A percentile compares a stretch with the other conserved stretches of the same genome.
Evolutionary conservation across 2,329 filamentous ascomycete genomes (phyloP).

Genomic region (Fusarium austroafricanum): DNA sequence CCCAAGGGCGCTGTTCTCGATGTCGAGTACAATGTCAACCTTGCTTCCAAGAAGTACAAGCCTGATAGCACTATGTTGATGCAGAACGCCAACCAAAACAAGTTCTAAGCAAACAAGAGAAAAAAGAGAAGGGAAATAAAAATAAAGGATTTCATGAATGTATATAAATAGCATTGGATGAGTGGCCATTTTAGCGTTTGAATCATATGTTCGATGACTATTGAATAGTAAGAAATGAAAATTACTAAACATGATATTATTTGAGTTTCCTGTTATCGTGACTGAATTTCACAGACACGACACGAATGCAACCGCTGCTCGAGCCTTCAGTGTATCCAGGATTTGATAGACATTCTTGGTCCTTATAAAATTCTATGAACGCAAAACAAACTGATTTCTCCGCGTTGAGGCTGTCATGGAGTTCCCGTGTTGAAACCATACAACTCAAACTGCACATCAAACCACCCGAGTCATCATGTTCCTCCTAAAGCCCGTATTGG

Average conservation of each 20-base stretch:
- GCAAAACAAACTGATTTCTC: slow-evolving; percentile 1
- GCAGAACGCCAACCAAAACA: slow-evolving; percentile 47
- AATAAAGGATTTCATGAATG: not conserved
- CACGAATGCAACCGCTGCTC: no score
- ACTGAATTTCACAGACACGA: no score
- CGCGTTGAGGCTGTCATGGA: slow-evolving; percentile 36
- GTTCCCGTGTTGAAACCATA: slow-evolving; percentile 31
- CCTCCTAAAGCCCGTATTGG: slow-evolving; percentile 41
- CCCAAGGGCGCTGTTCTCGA: slow-evolving; percentile 52
- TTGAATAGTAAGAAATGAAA: slow-evolving; percentile 2
- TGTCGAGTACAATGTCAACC: slow-evolving; percentile 57
- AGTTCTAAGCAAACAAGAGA: slow-evolving; percentile 32
- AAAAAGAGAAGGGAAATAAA: not conserved
- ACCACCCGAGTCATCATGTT: slow-evolving; percentile 33
- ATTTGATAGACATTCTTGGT: not conserved
- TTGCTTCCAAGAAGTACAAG: slow-evolving; percentile 60
- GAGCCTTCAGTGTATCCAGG: no score
- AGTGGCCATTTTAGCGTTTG: slow-evolving; percentile 27
- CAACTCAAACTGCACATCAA: slow-evolving; percentile 13
- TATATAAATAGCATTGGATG: slow-evolving; percentile 14
- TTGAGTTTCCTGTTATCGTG: no score
- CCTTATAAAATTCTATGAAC: not conserved
- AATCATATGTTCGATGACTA: slow-evolving; percentile 13
- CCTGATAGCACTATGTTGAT: slow-evolving; percentile 43
- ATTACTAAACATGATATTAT: not conserved